Percentiles rank a stretch among this genome's conserved stretches.
Evolutionary conservation across 2,329 filamentous ascomycete genomes (phyloP).

Genomic region (Colletotrichum sp.): DNA sequence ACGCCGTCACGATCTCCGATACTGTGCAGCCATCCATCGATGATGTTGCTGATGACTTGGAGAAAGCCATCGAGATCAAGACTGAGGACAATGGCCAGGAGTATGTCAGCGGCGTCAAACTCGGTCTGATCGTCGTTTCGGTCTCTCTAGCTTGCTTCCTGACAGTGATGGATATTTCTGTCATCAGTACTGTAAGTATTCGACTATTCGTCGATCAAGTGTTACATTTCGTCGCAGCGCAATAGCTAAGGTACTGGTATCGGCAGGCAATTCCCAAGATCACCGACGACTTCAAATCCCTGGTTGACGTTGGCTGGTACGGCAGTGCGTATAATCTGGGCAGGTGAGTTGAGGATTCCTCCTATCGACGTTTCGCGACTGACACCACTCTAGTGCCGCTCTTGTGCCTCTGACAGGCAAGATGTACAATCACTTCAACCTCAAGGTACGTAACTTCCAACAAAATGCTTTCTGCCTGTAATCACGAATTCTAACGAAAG

Average conservation of each 20-base stretch:
- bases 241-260: background rate
- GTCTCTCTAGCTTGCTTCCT: background rate
- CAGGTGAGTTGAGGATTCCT: background rate
- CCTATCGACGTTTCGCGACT: background rate
- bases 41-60: background rate
- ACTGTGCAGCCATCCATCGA: background rate
- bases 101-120: background rate
- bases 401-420: background rate
- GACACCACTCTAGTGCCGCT: background rate
- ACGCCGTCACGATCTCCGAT: background rate
- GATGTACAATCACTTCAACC: background rate
- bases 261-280: background rate
- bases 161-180: background rate
- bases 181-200: background rate
- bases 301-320: background rate
- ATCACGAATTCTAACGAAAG: background rate
- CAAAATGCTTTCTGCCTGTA: background rate
- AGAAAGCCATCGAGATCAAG: background rate
- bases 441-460: background rate
- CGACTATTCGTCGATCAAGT: background rate
- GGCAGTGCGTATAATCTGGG: background rate
- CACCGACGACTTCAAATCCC: background rate
- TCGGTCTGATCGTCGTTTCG: background rate
- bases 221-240: background rate
- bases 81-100: background rate